These are phyloP conservation scores for Globisporangium cylindrosporum DNA, from an alignment of 352 stramenopile species.

Conservation along the genomic window DNA sequence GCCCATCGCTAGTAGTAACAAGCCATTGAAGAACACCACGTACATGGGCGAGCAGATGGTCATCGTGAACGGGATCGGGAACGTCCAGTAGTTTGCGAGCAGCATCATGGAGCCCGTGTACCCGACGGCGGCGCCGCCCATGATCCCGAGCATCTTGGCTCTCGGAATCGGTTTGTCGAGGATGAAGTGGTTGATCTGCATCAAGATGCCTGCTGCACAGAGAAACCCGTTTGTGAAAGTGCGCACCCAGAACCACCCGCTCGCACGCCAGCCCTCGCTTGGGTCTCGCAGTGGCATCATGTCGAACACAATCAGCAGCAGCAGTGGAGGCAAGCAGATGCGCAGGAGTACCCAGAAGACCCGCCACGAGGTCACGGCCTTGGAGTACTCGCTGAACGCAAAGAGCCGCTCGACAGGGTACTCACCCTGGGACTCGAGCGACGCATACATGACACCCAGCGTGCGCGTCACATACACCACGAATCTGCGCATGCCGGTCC, in stretches of 20 bases:
- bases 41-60: not conserved
- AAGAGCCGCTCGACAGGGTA: constrained; percentile 9
- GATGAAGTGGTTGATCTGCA: no score
- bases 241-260: no score
- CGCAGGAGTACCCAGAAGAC: constrained; percentile 1
- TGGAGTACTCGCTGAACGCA: constrained; percentile 4
- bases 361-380: not conserved
- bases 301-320: no score
- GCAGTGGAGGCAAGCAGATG: not conserved
- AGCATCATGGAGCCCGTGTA: no score
- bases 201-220: no score
- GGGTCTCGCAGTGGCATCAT: no score
- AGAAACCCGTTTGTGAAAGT: no score
- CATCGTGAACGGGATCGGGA: not conserved
- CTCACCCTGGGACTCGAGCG: not conserved
- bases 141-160: no score
- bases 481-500: not conserved
- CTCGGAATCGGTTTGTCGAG: no score
- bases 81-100: no score
- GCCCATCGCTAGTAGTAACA: not conserved
- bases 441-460: not conserved
- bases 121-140: no score
- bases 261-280: no score
- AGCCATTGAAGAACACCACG: not conserved
- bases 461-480: not conserved